Conservation (phyloP, 805 yeast species). For the Suhomyces pyralidae region DNA sequence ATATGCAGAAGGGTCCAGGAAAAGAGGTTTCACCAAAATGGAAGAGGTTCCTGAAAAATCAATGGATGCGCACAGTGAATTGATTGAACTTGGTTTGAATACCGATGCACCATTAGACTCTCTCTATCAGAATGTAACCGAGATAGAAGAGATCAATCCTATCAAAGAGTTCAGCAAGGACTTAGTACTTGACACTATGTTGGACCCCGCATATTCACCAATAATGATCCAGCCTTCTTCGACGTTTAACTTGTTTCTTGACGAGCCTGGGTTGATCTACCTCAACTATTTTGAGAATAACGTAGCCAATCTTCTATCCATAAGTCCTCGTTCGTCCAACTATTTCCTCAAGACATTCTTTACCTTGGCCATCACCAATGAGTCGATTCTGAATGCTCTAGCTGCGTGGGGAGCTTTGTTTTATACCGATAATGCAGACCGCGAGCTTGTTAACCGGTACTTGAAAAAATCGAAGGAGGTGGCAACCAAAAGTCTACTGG, state of each 20-base stretch:
- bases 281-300: conserved; percentile 18
- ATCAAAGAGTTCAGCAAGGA: background rate
- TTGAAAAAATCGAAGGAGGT: conserved; percentile 12
- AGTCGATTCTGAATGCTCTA: conserved; percentile 21
- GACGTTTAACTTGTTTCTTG: conserved; percentile 10
- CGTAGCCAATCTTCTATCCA: conserved; percentile 18
- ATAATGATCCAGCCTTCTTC: conserved; percentile 5
- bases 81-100: background rate
- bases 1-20: background rate
- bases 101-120: background rate
- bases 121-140: background rate
- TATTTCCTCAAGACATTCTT: conserved; percentile 27
- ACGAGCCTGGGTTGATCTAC: conserved; percentile 17
- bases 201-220: conserved; percentile 1
- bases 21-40: background rate
- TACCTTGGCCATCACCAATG: conserved; percentile 19
- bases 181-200: background rate
- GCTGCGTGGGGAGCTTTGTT: conserved; percentile 34
- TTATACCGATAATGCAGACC: conserved; percentile 10
- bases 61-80: background rate
- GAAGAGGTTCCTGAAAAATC: background rate
- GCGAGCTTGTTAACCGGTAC: conserved; percentile 12
- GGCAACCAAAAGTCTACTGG: conserved; percentile 8
- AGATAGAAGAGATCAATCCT: background rate
- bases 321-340: conserved; percentile 20